Conservation (phyloP, 163 green algal species). For the Coccomyxa subellipsoidea region DNA sequence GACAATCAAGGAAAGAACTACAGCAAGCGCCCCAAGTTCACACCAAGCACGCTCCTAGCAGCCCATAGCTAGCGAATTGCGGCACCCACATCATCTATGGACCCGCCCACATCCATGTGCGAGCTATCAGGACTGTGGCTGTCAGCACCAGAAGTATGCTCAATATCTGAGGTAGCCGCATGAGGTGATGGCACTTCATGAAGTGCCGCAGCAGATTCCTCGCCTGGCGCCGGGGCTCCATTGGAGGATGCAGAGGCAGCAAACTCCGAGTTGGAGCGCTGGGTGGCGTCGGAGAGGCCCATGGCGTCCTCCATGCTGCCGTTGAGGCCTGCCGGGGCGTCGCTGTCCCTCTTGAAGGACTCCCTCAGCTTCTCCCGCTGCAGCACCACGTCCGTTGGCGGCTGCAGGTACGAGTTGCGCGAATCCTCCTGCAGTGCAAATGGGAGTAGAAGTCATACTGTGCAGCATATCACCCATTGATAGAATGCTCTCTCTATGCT, state of each 20-base stretch:
- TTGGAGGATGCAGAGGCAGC: background rate
- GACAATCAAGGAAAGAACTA: background rate
- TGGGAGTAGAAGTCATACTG: too few relatives aligned
- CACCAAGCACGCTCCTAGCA: too few relatives aligned
- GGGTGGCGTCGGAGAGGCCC: background rate
- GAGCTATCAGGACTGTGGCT: background rate
- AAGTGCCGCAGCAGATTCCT: background rate
- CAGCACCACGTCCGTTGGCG: background rate
- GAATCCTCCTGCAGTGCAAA: background rate
- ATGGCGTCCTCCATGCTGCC: background rate
- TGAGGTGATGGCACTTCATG: background rate
- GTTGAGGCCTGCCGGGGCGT: background rate
- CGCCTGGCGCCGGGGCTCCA: background rate
- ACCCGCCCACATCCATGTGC: background rate
- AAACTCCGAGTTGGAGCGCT: background rate
- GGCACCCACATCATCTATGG: background rate
- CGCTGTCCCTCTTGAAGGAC: background rate
- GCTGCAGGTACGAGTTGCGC: background rate
- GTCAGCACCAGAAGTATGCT: background rate
- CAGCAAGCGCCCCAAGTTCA: background rate
- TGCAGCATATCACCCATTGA: too few relatives aligned
- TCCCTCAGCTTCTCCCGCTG: background rate
- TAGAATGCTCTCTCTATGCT: background rate
- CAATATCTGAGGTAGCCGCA: background rate
- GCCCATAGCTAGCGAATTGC: background rate